Evolutionary conservation across 2,329 filamentous ascomycete species (phyloP).

Genomic region (Fusarium haematococcum): DNA sequence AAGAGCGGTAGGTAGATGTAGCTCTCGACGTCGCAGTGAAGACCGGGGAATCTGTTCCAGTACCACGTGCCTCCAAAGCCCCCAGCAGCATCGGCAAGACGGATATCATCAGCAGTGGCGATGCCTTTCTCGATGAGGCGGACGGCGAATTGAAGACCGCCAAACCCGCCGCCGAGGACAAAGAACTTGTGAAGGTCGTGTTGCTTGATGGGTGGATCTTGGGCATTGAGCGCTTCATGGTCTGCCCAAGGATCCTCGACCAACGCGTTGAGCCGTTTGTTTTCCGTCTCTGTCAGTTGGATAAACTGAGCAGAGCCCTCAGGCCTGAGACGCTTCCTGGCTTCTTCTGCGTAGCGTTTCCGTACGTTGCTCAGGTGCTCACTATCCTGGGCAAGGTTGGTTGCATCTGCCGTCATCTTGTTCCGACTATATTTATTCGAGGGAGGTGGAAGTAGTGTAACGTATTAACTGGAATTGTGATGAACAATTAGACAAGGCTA

Average conservation of each 20-base stretch:
- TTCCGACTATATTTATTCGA: background rate
- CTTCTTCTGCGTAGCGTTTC: background rate
- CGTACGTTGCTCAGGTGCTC: background rate
- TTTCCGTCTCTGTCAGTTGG: background rate
- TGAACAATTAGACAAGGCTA: background rate
- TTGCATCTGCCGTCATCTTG: background rate
- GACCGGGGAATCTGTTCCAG: too few species aligned
- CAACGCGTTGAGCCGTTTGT: background rate
- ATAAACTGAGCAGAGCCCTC: conserved; percentile 7
- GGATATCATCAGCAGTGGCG: too few species aligned
- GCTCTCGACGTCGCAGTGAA: too few species aligned
- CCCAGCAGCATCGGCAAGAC: too few species aligned
- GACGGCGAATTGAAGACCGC: too few species aligned
- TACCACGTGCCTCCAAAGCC: too few species aligned
- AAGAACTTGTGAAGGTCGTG: background rate
- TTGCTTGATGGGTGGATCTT: background rate
- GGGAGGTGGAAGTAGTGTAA: background rate
- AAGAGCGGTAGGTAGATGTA: too few species aligned
- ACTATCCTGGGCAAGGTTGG: background rate
- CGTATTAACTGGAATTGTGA: background rate
- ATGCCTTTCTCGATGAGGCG: too few species aligned
- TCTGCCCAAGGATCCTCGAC: background rate
- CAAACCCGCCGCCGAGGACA: too few species aligned
- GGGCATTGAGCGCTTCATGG: background rate
- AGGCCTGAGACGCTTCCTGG: background rate